Conservation (phyloP, 768 basidiomycete species). For the Lyophyllum shimeji region DNA sequence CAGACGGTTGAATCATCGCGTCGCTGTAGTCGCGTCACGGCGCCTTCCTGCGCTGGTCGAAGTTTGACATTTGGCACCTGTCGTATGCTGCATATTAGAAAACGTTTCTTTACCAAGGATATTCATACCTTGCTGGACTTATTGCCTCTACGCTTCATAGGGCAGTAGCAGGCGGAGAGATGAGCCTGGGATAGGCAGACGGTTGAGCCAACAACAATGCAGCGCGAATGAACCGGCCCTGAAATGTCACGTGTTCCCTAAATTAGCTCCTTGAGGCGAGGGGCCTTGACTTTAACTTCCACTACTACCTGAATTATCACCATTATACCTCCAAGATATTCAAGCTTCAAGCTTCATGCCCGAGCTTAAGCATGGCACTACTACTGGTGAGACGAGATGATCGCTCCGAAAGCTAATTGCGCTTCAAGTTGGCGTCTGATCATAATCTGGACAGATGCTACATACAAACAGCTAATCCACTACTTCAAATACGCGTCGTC, state of each 20-base stretch:
- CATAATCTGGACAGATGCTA: slow-evolving; percentile 23
- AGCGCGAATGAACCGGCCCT: slow-evolving; percentile 22
- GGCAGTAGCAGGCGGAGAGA: background rate
- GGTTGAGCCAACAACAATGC: background rate
- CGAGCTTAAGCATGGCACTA: background rate
- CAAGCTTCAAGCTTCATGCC: background rate
- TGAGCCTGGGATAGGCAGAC: too few species aligned
- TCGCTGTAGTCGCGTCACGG: slow-evolving; percentile 27
- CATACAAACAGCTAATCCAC: slow-evolving; percentile 44
- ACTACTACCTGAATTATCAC: background rate
- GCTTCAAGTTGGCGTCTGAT: background rate
- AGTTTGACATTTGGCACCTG: slow-evolving; percentile 85
- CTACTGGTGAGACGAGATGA: background rate
- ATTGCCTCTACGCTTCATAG: slow-evolving; percentile 56
- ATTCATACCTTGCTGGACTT: slow-evolving; percentile 61
- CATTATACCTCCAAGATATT: background rate
- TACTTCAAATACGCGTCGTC: slow-evolving; percentile 60
- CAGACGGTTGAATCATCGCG: slow-evolving; percentile 32
- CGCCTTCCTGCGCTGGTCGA: slow-evolving; percentile 54
- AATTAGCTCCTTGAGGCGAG: background rate
- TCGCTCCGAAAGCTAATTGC: background rate
- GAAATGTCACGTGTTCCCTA: slow-evolving; percentile 12
- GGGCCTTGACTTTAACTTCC: background rate
- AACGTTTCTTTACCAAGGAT: background rate
- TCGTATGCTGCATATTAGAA: background rate